Evolutionary conservation across 805 yeast genomes (phyloP).

Genomic region (Yarrowia osloensis): DNA sequence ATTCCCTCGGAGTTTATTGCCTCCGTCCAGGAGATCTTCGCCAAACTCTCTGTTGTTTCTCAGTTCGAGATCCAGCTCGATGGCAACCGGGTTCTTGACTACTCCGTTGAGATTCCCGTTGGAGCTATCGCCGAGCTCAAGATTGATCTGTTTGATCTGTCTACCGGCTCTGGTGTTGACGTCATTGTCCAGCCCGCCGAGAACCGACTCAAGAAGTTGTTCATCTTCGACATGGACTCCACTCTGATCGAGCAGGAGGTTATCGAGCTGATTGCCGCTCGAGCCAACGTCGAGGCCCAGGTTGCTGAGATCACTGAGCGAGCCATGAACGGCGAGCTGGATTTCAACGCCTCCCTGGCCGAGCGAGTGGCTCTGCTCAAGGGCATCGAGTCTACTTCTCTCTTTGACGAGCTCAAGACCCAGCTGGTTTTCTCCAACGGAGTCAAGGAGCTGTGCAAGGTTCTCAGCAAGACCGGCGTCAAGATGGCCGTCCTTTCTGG

Average conservation of each 20-base stretch:
- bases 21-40: background rate
- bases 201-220: constrained; percentile 52
- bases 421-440: constrained; percentile 83
- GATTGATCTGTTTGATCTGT: constrained; percentile 37
- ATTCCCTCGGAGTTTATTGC: background rate
- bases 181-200: constrained; percentile 47
- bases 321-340: constrained; percentile 97
- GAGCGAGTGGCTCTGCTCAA: constrained; percentile 76
- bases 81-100: constrained; percentile 48
- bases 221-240: constrained; percentile 97
- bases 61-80: constrained; percentile 31
- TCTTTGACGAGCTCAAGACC: constrained; percentile 77
- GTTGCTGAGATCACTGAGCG: constrained; percentile 87
- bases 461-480: constrained; percentile 61
- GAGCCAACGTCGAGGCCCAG: constrained; percentile 84
- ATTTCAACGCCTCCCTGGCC: constrained; percentile 76
- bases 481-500: constrained; percentile 89
- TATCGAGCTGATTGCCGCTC: constrained; percentile 90
- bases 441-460: constrained; percentile 67
- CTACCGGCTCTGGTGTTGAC: constrained; percentile 44
- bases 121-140: constrained; percentile 34
- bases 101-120: constrained; percentile 35
- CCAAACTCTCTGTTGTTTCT: background rate
- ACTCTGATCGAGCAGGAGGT: constrained; percentile 95
- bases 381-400: constrained; percentile 68